Evolutionary conservation across 495 filamentous ascomycete genomes (phyloP), one percentile per base, ranked within the genome.

Genomic region (Neurospora sp.): DNA sequence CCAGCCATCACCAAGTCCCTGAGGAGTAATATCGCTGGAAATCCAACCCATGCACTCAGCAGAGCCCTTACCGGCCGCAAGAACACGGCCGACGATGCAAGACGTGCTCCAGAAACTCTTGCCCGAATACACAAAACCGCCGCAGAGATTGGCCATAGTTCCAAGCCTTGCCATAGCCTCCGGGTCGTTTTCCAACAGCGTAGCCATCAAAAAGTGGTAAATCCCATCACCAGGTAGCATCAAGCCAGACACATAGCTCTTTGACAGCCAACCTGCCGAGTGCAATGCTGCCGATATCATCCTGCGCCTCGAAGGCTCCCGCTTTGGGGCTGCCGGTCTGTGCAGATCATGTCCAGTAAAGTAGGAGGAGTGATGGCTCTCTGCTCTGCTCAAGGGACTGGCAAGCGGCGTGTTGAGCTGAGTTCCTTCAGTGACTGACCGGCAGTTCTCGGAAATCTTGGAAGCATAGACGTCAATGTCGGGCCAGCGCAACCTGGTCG

Each of bases 11-110:
- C 78, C 78, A 31, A 88, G 73, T 3, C 80, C 80, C 59, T 83
- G 79, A 5, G 90, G 90, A 8, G 85, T 73, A 7, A 89, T 80
- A 35, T 87, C 81, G 68, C 87, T 88, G 20, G 89, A 88, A 20
- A 94, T 85, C 92, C 92, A 95, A 2, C 91, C 91, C 88, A 93
- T 91, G 74, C 90, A 93, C 73, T 92, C 91, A n/a, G 85, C 86
- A 20, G 90, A 87, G 9, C 87, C 90, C 37, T 87, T 83, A 10
- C 88, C 80, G 41, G 89, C 88, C 71, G 90, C 90, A 31, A 97
- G 76, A 0, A 97, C 91, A 40, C 92, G 88, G 8, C 92, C 92
- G 35, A 94, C 87, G 53, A 96, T 85, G 76, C 91, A 93, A 59
- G 86, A 82, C 40, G 91, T 94, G 80, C 92, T 94, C 93, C 93